A percentile compares a stretch with the other conserved stretches of the same genome.
phyloP scores from a whole-genome alignment of 2,329 filamentous ascomycete genomes.

The Rutstroemia sp. region DNA sequence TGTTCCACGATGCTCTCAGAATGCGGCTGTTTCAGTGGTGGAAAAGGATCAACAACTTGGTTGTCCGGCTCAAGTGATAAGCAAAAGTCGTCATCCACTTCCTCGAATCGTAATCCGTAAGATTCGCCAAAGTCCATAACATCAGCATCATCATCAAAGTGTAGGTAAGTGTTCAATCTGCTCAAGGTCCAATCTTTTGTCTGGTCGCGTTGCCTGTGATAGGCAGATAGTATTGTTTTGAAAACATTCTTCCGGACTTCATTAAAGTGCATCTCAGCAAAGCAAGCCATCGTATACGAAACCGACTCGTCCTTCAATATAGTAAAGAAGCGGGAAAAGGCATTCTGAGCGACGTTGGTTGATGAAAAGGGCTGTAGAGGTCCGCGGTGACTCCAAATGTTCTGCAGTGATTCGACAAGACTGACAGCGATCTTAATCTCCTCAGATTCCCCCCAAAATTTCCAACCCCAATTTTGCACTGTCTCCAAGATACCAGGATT shows the following conservation, averaged over 20 bases:
- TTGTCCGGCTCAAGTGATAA: constrained; percentile 25
- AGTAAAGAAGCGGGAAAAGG: constrained; percentile 49
- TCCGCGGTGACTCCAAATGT: constrained; percentile 48
- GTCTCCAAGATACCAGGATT: constrained; percentile 50
- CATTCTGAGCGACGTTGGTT: constrained; percentile 37
- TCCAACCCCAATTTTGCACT: constrained; percentile 47
- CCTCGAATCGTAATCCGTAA: constrained; percentile 47
- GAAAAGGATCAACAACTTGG: constrained; percentile 33
- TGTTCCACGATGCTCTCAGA: constrained; percentile 50
- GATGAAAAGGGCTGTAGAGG: constrained; percentile 40
- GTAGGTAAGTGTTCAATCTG: constrained; percentile 49
- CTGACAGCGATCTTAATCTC: constrained; percentile 54
- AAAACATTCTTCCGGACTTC: constrained; percentile 52
- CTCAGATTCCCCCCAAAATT: constrained; percentile 48
- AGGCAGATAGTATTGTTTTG: constrained; percentile 45
- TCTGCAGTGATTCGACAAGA: constrained; percentile 53
- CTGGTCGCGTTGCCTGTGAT: constrained; percentile 48
- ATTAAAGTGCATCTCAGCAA: constrained; percentile 61
- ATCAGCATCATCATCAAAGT: constrained; percentile 61
- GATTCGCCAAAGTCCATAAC: constrained; percentile 56
- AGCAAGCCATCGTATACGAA: constrained; percentile 63
- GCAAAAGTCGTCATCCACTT: constrained; percentile 30
- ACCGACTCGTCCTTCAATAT: constrained; percentile 49
- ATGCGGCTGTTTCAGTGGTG: constrained; percentile 47
- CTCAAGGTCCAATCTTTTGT: constrained; percentile 53